Base-by-base conservation (phyloP, 2,329 filamentous ascomycete species). In the Alternaria sp. region DNA sequence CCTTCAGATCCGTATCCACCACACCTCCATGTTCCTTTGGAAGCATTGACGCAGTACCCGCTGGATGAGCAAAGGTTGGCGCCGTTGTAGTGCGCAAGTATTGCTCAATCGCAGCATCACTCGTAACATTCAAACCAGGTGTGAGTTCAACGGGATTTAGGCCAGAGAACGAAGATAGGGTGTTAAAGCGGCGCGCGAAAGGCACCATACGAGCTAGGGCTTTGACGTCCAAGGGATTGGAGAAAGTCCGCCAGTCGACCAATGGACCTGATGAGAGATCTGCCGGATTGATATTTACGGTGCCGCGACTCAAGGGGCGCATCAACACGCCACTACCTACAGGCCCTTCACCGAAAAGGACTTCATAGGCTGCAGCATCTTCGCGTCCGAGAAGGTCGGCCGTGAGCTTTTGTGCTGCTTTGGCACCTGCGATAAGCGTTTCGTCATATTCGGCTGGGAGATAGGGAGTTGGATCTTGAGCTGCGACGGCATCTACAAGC, bases 201-300 rank as follows among this genome's bases (percentile, higher is more conserved):
- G 66, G 59, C 20, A 78, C 63, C 24, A 64, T 64, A 47, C 68
- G 64, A 5, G 75, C 63, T 20, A 68, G 63, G 16, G 72, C 51
- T 36, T 70, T 67, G 22, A 76, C 36, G 51, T 78, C 75, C 3
- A 73, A 49, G 1, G 75, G 74, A 56, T 79, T 75, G 16, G 65
- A 57, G 34, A 59, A 77, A 18, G 70, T 71, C 28, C 67, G 67
- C 62, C 44, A 54, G 16, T 54, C 42, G 1, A 54, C 26, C 0
- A 54, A 18, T 39, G 70, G 78, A 53, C 59, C 66, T 14, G 54
- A 51, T 7, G 75, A 68, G 46, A 20, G 32, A n/a, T 76, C 63
- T 20, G 69, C 57, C 8, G 71, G 69, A 56, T 76, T 71, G 39
- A 78, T 71, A 24, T 67, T 67, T 28, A 79, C 71, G n/a, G 72